phyloP scores from a whole-genome alignment of 495 filamentous ascomycete genomes.

The Aspergillus avenaceus region DNA sequence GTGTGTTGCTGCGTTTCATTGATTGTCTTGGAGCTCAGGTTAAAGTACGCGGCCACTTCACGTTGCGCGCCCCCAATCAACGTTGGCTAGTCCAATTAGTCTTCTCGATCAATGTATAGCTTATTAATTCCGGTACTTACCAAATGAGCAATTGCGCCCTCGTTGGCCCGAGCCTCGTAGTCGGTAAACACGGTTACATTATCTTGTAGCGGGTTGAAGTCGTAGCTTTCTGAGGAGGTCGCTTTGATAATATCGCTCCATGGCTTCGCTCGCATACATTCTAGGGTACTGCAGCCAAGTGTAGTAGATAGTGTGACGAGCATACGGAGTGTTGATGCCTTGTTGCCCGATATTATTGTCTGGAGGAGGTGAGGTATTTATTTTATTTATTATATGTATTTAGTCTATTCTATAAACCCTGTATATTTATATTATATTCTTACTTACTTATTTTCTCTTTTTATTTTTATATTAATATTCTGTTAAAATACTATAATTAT shows the following conservation, averaged over 20 bases:
- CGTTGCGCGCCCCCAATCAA: not conserved
- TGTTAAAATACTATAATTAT: too few relatives aligned
- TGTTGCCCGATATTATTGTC: too few relatives aligned
- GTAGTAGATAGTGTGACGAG: too few relatives aligned
- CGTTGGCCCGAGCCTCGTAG: conserved; percentile 1
- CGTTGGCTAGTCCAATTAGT: conserved; percentile 5
- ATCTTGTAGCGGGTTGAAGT: conserved; percentile 8
- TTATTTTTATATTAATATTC: too few relatives aligned
- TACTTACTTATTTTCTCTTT: too few relatives aligned
- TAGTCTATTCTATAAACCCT: too few relatives aligned
- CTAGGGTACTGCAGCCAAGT: not conserved
- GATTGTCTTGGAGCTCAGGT: conserved; percentile 2
- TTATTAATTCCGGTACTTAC: not conserved
- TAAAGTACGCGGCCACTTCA: conserved; percentile 3
- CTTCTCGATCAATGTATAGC: too few relatives aligned
- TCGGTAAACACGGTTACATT: conserved; percentile 9
- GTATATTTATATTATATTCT: too few relatives aligned
- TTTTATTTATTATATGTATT: too few relatives aligned
- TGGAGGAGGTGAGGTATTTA: too few relatives aligned
- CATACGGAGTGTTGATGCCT: too few relatives aligned
- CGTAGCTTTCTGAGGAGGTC: not conserved
- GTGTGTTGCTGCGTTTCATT: conserved; percentile 2
- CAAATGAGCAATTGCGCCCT: conserved; percentile 3
- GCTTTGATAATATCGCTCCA: not conserved
- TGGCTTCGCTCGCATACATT: conserved; percentile 1